Conservation (phyloP, 2,329 filamentous ascomycete species). For the Pseudogymnoascus sp. region DNA sequence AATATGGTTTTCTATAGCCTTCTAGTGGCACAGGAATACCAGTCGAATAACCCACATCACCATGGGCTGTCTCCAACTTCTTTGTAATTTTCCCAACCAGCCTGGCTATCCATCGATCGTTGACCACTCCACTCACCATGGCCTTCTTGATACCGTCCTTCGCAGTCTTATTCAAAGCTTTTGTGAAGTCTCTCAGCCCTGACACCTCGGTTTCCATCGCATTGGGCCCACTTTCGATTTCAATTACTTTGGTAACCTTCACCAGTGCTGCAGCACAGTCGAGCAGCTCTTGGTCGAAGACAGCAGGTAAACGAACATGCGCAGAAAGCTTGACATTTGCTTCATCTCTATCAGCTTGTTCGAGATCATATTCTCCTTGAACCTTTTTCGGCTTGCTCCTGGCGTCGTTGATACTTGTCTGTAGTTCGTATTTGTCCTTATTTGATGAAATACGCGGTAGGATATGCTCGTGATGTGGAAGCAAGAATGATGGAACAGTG, state of each 20-base stretch:
- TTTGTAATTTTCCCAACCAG: slow-evolving; percentile 43
- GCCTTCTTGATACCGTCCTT: slow-evolving; percentile 41
- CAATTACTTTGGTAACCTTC: slow-evolving; percentile 51
- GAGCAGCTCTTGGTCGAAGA: slow-evolving; percentile 44
- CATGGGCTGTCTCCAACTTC: slow-evolving; percentile 41
- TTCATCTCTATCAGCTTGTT: slow-evolving; percentile 39
- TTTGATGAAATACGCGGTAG: slow-evolving; percentile 35
- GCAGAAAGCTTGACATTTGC: slow-evolving; percentile 39
- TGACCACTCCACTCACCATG: slow-evolving; percentile 38
- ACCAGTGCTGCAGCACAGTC: slow-evolving; percentile 47
- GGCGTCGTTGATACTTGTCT: slow-evolving; percentile 34
- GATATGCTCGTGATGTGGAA: slow-evolving; percentile 48
- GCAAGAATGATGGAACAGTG: slow-evolving; percentile 40
- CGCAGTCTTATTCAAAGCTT: slow-evolving; percentile 28
- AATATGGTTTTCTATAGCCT: slow-evolving; percentile 16
- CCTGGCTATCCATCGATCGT: slow-evolving; percentile 48
- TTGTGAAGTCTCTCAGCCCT: slow-evolving; percentile 27
- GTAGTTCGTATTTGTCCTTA: slow-evolving; percentile 28
- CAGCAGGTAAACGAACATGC: slow-evolving; percentile 41
- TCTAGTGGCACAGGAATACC: slow-evolving; percentile 35
- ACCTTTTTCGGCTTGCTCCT: slow-evolving; percentile 37
- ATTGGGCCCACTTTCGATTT: slow-evolving; percentile 38
- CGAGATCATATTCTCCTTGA: slow-evolving; percentile 33
- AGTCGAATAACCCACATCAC: slow-evolving; percentile 43
- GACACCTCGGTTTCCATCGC: slow-evolving; percentile 25